phyloP scores from a whole-genome alignment of 192 early-diverging fungal species.

The Obelidium mucronatum region DNA sequence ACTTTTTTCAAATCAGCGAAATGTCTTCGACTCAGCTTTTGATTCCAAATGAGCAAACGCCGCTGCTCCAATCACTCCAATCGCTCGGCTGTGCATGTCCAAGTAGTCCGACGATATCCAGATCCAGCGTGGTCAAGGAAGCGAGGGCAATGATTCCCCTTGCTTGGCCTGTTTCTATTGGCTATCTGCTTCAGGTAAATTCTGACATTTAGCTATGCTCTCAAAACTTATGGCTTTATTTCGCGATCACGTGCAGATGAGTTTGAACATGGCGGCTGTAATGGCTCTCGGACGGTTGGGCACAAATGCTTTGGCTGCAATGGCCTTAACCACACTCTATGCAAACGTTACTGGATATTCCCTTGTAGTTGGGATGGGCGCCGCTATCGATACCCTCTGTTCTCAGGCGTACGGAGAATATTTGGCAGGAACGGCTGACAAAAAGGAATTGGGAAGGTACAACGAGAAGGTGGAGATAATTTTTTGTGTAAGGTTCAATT shows the following conservation, averaged over 20 bases:
- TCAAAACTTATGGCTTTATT: too few relatives aligned
- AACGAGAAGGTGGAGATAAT: not conserved
- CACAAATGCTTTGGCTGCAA: conserved; percentile 52
- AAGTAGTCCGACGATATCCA: not conserved
- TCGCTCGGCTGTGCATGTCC: too few relatives aligned
- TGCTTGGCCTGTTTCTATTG: conserved; percentile 22
- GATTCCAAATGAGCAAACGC: not conserved
- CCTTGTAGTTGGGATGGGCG: conserved; percentile 54
- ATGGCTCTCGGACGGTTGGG: conserved; percentile 14
- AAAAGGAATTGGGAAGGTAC: conserved; percentile 48
- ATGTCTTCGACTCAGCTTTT: too few relatives aligned
- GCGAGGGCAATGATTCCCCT: conserved; percentile 9
- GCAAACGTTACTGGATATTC: conserved; percentile 56
- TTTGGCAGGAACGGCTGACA: conserved; percentile 35
- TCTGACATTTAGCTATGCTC: not conserved
- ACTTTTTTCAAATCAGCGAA: too few relatives aligned
- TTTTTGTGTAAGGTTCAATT: not conserved
- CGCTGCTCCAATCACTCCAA: not conserved
- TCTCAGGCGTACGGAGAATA: conserved; percentile 48
- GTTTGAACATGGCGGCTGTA: not conserved
- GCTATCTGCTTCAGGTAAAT: conserved; percentile 26
- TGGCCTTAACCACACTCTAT: conserved; percentile 46
- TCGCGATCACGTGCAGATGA: not conserved
- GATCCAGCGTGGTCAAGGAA: not conserved
- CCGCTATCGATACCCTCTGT: conserved; percentile 58